phyloP scores from a whole-genome alignment of 2,329 filamentous ascomycete species.

The Coleophoma cylindrospora region DNA sequence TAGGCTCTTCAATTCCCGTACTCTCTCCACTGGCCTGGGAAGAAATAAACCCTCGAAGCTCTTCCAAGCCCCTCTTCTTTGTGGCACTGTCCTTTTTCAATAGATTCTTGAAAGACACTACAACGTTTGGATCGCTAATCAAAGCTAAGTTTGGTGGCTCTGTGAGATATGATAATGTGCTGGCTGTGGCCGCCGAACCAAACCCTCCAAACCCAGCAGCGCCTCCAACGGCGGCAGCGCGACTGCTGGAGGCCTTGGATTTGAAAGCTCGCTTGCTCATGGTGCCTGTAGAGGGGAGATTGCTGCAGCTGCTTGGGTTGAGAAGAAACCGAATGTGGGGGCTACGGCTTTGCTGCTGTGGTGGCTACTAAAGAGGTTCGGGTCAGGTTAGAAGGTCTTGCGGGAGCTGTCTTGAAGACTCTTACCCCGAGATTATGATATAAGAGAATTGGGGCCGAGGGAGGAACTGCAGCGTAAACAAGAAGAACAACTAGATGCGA shows the following conservation, averaged over 20 bases:
- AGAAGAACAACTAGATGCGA: no score
- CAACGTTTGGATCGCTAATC: slow-evolving; percentile 74
- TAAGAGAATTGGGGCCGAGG: no score
- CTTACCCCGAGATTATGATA: no score
- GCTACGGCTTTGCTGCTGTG: no score
- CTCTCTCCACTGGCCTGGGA: slow-evolving; percentile 45
- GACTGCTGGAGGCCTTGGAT: slow-evolving; percentile 27
- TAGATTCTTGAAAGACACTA: slow-evolving; percentile 89
- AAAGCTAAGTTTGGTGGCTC: slow-evolving; percentile 74
- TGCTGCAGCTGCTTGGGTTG: no score
- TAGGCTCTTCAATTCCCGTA: slow-evolving; percentile 67
- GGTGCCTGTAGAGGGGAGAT: neutral
- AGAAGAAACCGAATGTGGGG: no score
- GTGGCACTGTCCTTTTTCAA: slow-evolving; percentile 91
- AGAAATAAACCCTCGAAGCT: slow-evolving; percentile 64
- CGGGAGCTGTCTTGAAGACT: no score
- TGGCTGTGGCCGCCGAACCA: slow-evolving; percentile 31
- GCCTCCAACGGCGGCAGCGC: slow-evolving; percentile 15
- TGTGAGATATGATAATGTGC: slow-evolving; percentile 74
- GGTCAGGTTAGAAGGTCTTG: no score
- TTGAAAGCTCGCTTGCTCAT: slow-evolving; percentile 26
- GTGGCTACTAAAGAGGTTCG: no score
- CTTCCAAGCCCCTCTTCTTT: slow-evolving; percentile 85
- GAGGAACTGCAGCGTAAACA: no score
- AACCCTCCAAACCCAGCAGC: slow-evolving; percentile 23